phyloP scores from a whole-genome alignment of 805 yeast species.

The Brettanomyces nanus region DNA sequence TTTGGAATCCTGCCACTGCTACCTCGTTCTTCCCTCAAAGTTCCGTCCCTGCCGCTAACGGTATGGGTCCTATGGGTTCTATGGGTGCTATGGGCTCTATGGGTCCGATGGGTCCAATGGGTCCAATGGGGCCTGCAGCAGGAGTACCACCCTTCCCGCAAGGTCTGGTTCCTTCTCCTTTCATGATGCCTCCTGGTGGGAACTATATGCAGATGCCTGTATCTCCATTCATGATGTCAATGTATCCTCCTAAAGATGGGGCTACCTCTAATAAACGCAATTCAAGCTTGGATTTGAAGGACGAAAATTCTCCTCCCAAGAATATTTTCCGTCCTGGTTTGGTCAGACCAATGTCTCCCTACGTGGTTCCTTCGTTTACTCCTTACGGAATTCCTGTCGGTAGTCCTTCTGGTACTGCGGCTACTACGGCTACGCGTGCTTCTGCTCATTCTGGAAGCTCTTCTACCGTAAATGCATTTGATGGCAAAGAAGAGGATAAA shows the following conservation, averaged over 20 bases:
- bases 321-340: slow-evolving; percentile 17
- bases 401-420: slow-evolving; percentile 20
- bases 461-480: neutral
- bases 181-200: slow-evolving; percentile 6
- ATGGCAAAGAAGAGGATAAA: neutral
- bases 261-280: neutral
- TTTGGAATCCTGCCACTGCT: slow-evolving; percentile 65
- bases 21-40: slow-evolving; percentile 48
- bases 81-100: neutral
- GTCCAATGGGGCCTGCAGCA: neutral
- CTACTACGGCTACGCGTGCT: slow-evolving; percentile 9
- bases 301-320: neutral
- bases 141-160: neutral
- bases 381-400: slow-evolving; percentile 31
- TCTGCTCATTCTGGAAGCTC: slow-evolving; percentile 5
- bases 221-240: slow-evolving; percentile 4
- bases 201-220: slow-evolving; percentile 1
- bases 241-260: neutral
- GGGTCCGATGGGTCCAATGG: no score
- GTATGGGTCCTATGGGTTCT: neutral
- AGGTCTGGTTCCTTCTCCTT: slow-evolving; percentile 1
- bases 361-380: slow-evolving; percentile 42
- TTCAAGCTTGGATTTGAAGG: neutral
- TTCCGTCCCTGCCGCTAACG: neutral
- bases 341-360: slow-evolving; percentile 26